phyloP scores from a whole-genome alignment of 2,329 filamentous ascomycete species.

The Orbilia brochopaga region DNA sequence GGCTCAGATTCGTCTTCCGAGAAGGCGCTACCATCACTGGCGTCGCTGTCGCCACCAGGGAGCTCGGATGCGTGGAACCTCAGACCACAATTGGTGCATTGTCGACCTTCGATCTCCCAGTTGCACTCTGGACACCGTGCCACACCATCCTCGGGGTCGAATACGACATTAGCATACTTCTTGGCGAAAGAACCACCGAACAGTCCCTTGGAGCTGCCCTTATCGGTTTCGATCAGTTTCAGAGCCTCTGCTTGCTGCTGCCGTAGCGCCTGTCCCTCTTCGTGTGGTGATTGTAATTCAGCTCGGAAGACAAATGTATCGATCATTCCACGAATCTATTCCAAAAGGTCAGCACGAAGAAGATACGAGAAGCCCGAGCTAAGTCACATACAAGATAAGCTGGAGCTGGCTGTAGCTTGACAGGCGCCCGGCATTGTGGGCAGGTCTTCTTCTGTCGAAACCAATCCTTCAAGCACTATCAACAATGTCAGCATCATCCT shows the following conservation, averaged over 20 bases:
- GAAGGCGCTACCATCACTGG: conserved; percentile 38
- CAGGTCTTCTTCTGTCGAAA: conserved; percentile 54
- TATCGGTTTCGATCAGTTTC: conserved; percentile 51
- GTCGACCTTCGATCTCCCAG: conserved; percentile 53
- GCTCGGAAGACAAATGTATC: conserved; percentile 54
- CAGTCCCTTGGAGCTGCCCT: conserved; percentile 45
- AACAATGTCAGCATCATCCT: not conserved
- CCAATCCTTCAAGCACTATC: conserved; percentile 55
- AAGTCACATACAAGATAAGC: conserved; percentile 53
- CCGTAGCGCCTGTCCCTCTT: conserved; percentile 52
- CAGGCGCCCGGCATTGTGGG: conserved; percentile 53
- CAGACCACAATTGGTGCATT: conserved; percentile 50
- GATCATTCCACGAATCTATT: conserved; percentile 55
- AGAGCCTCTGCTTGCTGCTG: conserved; percentile 53
- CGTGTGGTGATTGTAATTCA: conserved; percentile 52
- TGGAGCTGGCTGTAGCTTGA: conserved; percentile 53
- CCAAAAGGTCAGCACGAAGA: conserved; percentile 17
- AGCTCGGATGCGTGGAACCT: conserved; percentile 44
- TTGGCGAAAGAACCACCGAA: conserved; percentile 53
- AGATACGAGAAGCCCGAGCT: not conserved
- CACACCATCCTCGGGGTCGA: conserved; percentile 52
- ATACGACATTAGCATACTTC: conserved; percentile 45
- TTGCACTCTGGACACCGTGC: conserved; percentile 53
- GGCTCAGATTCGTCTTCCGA: conserved; percentile 35
- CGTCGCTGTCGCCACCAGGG: conserved; percentile 40